Conservation (phyloP, 495 filamentous ascomycete species). For the Penicillium coffeae region DNA sequence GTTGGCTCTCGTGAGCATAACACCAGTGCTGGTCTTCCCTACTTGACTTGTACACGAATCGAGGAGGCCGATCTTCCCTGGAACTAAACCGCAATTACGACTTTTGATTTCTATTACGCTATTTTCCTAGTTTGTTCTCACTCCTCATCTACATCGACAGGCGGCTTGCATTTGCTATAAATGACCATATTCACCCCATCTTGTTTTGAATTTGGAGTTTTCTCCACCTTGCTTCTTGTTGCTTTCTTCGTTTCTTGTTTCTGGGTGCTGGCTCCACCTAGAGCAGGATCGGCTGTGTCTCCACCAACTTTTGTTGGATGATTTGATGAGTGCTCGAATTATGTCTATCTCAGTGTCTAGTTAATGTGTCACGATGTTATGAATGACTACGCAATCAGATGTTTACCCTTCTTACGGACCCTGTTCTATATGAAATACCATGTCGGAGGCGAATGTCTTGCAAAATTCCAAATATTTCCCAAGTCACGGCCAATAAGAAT, state of each 20-base stretch:
- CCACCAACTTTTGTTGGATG: slow-evolving; percentile 8
- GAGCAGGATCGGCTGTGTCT: slow-evolving; percentile 4
- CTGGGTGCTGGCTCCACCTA: background rate
- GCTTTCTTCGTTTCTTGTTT: background rate
- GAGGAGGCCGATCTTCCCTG: slow-evolving; percentile 79
- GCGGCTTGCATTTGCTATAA: background rate
- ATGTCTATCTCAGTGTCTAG: slow-evolving; percentile 1
- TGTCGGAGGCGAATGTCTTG: background rate
- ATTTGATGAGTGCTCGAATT: slow-evolving; percentile 18
- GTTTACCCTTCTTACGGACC: background rate
- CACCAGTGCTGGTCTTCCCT: slow-evolving; percentile 47
- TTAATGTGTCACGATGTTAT: slow-evolving; percentile 25
- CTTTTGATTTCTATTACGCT: background rate
- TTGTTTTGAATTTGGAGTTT: background rate
- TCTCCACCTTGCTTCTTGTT: background rate
- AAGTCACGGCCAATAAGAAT: no score
- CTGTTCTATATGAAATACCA: background rate
- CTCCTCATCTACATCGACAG: background rate
- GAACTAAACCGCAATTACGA: slow-evolving; percentile 36
- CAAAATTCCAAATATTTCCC: background rate
- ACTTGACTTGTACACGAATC: slow-evolving; percentile 77
- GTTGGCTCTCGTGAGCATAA: slow-evolving; percentile 16
- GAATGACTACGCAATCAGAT: slow-evolving; percentile 4
- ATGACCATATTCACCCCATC: background rate
- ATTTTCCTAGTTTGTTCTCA: background rate